These are phyloP conservation scores for Pichia scutulata DNA, from an alignment of 805 yeast species.

Conservation along the genomic window DNA sequence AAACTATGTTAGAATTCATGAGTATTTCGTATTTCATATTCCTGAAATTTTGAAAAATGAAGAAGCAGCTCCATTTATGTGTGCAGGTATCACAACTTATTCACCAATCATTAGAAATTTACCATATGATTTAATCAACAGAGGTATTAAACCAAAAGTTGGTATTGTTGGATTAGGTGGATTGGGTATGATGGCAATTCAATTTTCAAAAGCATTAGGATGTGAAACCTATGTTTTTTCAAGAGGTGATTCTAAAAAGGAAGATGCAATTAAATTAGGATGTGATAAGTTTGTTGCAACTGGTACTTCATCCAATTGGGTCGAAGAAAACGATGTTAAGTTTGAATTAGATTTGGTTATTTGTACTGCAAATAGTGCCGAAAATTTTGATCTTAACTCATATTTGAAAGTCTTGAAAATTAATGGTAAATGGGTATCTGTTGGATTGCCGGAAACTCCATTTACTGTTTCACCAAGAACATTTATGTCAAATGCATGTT, in stretches of 20 bases:
- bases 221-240: slow-evolving; percentile 56
- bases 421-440: slow-evolving; percentile 52
- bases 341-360: slow-evolving; percentile 42
- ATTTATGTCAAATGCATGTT: slow-evolving; percentile 37
- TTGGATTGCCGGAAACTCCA: slow-evolving; percentile 55
- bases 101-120: slow-evolving; percentile 51
- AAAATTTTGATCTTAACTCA: slow-evolving; percentile 39
- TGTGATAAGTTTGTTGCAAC: slow-evolving; percentile 50
- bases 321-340: slow-evolving; percentile 13
- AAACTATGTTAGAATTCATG: slow-evolving; percentile 57
- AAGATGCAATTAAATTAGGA: slow-evolving; percentile 46
- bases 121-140: slow-evolving; percentile 24
- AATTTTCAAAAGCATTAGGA: slow-evolving; percentile 54
- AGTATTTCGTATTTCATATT: slow-evolving; percentile 54
- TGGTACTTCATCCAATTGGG: slow-evolving; percentile 31
- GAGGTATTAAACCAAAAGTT: slow-evolving; percentile 33
- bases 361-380: slow-evolving; percentile 45
- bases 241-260: slow-evolving; percentile 41
- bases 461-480: slow-evolving; percentile 35
- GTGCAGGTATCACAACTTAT: slow-evolving; percentile 71
- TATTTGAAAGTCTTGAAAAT: slow-evolving; percentile 47
- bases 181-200: slow-evolving; percentile 56
- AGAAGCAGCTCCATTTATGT: slow-evolving; percentile 63
- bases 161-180: slow-evolving; percentile 64
- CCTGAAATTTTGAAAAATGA: slow-evolving; percentile 47